These are phyloP conservation scores for Chrysosporium queenslandicum DNA, from an alignment of 2,329 filamentous ascomycete genomes.

Conservation along the genomic window DNA sequence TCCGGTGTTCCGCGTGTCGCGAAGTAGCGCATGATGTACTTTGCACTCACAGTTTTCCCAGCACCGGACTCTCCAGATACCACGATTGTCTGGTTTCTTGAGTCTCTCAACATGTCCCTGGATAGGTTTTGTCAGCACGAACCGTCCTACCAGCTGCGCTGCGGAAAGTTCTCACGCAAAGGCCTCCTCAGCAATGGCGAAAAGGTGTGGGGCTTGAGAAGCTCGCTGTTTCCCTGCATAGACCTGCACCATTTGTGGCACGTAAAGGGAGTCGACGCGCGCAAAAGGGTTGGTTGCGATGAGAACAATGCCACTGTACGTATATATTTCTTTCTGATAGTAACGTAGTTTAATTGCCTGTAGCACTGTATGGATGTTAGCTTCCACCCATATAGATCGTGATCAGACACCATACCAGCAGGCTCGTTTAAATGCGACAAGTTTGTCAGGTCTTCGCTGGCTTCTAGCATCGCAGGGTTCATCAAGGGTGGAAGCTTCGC, in stretches of 20 bases:
- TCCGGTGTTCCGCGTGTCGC: conserved; percentile 92
- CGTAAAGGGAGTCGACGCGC: conserved; percentile 92
- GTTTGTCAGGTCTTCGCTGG: conserved; percentile 95
- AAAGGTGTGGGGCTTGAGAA: conserved; percentile 93
- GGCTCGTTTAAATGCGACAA: conserved; percentile 97
- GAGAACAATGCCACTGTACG: conserved; percentile 95
- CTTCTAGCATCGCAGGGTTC: conserved; percentile 97
- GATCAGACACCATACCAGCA: conserved; percentile 55
- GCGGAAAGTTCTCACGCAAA: conserved; percentile 60
- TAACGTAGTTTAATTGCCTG: conserved; percentile 97
- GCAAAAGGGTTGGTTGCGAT: conserved; percentile 98
- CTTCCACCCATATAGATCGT: neutral
- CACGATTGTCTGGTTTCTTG: conserved; percentile 94
- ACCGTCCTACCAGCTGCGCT: neutral
- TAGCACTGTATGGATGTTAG: conserved; percentile 53
- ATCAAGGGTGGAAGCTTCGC: conserved; percentile 79
- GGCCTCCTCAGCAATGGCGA: conserved; percentile 96
- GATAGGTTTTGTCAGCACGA: neutral
- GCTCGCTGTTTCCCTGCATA: conserved; percentile 95
- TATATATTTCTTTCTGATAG: conserved; percentile 98
- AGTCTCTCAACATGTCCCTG: conserved; percentile 93
- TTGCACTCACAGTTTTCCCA: conserved; percentile 97
- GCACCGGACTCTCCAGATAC: conserved; percentile 99
- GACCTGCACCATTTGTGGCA: conserved; percentile 98
- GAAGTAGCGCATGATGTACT: conserved; percentile 99